A percentile compares a stretch with the other conserved stretches of the same genome.
Conservation (phyloP, 2,329 filamentous ascomycete species). For the Cladorrhinum sp. region DNA sequence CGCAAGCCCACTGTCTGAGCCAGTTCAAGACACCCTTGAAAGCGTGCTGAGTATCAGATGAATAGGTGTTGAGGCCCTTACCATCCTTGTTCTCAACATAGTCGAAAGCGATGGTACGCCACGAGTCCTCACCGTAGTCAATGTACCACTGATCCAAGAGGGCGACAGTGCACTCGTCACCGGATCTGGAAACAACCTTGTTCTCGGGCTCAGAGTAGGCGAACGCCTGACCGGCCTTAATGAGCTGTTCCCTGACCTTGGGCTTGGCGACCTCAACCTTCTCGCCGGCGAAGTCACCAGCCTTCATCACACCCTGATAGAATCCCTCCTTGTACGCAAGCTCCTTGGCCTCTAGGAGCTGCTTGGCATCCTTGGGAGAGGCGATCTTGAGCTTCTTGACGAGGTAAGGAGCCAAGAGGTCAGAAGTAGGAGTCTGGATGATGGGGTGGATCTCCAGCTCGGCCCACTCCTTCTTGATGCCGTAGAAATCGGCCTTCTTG, state of each 20-base stretch:
- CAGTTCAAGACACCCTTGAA: conserved; percentile 86
- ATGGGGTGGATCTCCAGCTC: conserved; percentile 86
- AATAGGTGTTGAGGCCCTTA: conserved; percentile 74
- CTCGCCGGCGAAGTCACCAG: conserved; percentile 84
- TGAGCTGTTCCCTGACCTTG: conserved; percentile 72
- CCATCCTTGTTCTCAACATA: conserved; percentile 67
- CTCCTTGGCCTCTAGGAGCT: conserved; percentile 91
- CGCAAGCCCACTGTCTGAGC: conserved; percentile 95
- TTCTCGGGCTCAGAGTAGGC: conserved; percentile 91
- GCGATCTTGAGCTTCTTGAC: conserved; percentile 94
- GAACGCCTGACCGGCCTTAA: conserved; percentile 66
- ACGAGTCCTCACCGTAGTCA: conserved; percentile 88
- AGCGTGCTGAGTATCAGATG: conserved; percentile 69
- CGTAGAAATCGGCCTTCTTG: conserved; percentile 96
- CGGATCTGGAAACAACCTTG: conserved; percentile 82
- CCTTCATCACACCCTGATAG: conserved; percentile 85
- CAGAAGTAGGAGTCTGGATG: conserved; percentile 83
- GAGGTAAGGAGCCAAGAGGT: conserved; percentile 76
- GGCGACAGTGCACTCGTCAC: conserved; percentile 79
- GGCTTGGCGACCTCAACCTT: conserved; percentile 84
- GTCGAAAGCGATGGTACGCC: conserved; percentile 72
- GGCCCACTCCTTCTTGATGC: conserved; percentile 95
- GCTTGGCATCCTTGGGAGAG: conserved; percentile 89
- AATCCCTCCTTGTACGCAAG: conserved; percentile 95
- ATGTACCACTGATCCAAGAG: conserved; percentile 97